Conservation (phyloP, 1,284 basidiomycete genomes). For the Leccinum pachyderme region DNA sequence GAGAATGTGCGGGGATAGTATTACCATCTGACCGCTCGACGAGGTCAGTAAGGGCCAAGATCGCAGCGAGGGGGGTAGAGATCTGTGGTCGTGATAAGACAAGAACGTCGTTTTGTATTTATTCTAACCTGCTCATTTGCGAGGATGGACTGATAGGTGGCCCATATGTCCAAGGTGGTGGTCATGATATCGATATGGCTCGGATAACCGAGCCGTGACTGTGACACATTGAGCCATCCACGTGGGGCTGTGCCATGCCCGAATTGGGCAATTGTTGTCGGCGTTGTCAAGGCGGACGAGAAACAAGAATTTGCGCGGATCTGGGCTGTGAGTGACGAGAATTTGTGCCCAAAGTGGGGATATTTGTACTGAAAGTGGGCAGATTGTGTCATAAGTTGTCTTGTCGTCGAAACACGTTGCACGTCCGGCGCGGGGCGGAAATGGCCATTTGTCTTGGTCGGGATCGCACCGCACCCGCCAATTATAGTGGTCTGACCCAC, state of each 20-base stretch:
- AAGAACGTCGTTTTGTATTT: no score
- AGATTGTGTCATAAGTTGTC: slow-evolving; percentile 24
- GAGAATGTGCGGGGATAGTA: background rate
- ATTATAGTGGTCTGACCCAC: slow-evolving; percentile 41
- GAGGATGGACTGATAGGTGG: slow-evolving; percentile 55
- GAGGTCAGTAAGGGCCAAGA: slow-evolving; percentile 77
- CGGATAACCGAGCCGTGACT: background rate
- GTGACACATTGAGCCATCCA: slow-evolving; percentile 6
- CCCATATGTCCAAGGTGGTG: slow-evolving; percentile 52
- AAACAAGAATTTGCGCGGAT: slow-evolving; percentile 28
- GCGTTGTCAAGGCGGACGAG: slow-evolving; percentile 26
- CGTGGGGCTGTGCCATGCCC: slow-evolving; percentile 8
- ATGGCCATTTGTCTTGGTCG: slow-evolving; percentile 42
- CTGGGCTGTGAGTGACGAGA: slow-evolving; percentile 5
- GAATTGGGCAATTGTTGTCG: slow-evolving; percentile 14
- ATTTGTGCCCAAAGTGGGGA: slow-evolving; percentile 13
- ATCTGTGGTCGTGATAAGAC: slow-evolving; percentile 44
- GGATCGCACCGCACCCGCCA: slow-evolving; percentile 44
- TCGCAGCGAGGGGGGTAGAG: slow-evolving; percentile 85
- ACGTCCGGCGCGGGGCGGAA: slow-evolving; percentile 47
- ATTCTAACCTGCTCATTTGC: slow-evolving; percentile 54
- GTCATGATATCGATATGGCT: slow-evolving; percentile 4
- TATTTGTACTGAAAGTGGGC: slow-evolving; percentile 19
- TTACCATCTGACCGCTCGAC: slow-evolving; percentile 72
- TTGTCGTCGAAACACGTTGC: slow-evolving; percentile 58